Evolutionary conservation across 2,329 filamentous ascomycete genomes (phyloP).

Genomic region (Torrubiella hemipterigena): DNA sequence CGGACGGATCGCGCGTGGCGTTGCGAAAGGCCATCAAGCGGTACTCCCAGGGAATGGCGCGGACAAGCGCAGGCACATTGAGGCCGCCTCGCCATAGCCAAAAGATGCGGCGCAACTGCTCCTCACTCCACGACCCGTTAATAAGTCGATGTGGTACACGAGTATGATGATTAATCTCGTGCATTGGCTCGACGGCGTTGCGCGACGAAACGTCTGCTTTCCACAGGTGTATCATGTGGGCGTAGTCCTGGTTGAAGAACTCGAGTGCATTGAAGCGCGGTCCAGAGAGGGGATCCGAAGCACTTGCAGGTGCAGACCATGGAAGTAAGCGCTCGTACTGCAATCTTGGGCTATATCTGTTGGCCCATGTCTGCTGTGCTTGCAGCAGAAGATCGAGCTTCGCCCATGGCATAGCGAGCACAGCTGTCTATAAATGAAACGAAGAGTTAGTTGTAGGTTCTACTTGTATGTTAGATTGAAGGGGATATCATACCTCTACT

Average conservation of each 20-base stretch:
- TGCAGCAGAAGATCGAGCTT: conserved; percentile 32
- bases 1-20: no score
- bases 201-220: conserved; percentile 11
- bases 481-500: no score
- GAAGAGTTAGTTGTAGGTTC: no score
- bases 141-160: conserved; percentile 28
- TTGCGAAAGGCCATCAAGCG: no score
- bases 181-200: conserved; percentile 11
- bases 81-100: no score
- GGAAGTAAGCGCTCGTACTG: no score
- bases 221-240: conserved; percentile 10
- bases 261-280: conserved; percentile 18
- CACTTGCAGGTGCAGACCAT: conserved; percentile 5
- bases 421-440: conserved; percentile 20
- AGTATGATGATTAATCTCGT: conserved; percentile 25
- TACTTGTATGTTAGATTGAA: no score
- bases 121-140: conserved; percentile 23
- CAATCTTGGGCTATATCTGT: conserved; percentile 18
- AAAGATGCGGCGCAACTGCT: neutral
- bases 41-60: no score
- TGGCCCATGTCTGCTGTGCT: conserved; percentile 35
- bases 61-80: no score
- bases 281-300: conserved; percentile 8
- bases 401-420: conserved; percentile 32
- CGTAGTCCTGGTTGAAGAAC: conserved; percentile 25